These are phyloP conservation scores for Lepidium aucheri DNA, from an alignment of 345 rosid genomes.

Conservation along the genomic window DNA sequence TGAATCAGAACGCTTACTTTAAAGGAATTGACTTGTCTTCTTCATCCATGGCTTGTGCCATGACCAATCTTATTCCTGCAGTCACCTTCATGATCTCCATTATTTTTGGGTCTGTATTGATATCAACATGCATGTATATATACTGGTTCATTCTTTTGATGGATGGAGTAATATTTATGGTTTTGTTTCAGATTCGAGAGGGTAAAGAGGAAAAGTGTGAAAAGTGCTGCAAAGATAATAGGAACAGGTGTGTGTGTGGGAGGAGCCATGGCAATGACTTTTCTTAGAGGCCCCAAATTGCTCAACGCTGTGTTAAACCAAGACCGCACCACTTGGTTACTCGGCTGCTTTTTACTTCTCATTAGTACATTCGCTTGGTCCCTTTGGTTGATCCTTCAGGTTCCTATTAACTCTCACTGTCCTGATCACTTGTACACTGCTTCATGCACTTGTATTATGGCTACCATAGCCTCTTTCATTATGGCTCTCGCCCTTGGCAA, in stretches of 20 bases:
- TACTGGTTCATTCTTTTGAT: background rate
- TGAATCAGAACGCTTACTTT: conserved; percentile 33
- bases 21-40: conserved; percentile 33
- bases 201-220: conserved; percentile 39
- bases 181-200: conserved; percentile 44
- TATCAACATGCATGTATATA: background rate
- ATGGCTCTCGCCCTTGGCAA: conserved; percentile 28
- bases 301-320: conserved; percentile 28
- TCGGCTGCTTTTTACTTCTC: conserved; percentile 45
- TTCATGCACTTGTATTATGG: conserved; percentile 46
- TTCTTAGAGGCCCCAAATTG: conserved; percentile 46
- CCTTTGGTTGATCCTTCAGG: conserved; percentile 54
- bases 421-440: conserved; percentile 47
- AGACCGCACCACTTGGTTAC: conserved; percentile 32
- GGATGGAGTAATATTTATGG: background rate
- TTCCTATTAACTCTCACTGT: conserved; percentile 38
- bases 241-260: conserved; percentile 63
- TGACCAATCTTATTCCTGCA: conserved; percentile 38
- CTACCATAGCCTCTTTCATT: conserved; percentile 35
- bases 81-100: conserved; percentile 34
- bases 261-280: conserved; percentile 60
- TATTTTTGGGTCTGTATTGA: conserved; percentile 24
- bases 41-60: conserved; percentile 35
- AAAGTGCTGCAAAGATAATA: conserved; percentile 52
- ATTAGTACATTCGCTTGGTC: conserved; percentile 49